phyloP scores from a whole-genome alignment of 2,329 filamentous ascomycete species.

The Xylariales sp. region DNA sequence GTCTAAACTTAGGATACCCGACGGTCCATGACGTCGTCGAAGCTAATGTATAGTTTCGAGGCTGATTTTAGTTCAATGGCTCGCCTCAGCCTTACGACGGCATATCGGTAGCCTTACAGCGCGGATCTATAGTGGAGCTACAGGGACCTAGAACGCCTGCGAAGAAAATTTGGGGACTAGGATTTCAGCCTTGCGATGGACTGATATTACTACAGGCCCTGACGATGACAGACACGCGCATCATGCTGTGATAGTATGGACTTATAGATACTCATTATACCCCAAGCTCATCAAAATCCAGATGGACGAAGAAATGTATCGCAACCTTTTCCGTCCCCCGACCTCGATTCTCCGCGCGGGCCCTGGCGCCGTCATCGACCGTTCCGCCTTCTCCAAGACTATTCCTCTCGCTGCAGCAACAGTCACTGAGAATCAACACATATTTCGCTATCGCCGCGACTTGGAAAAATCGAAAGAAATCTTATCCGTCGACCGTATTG shows the following conservation, averaged over 20 bases:
- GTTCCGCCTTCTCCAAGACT: constrained; percentile 73
- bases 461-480: constrained; percentile 64
- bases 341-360: constrained; percentile 68
- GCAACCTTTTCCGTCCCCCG: constrained; percentile 80
- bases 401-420: constrained; percentile 74
- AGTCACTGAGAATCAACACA: constrained; percentile 69
- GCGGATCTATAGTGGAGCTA: not conserved
- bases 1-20: not conserved
- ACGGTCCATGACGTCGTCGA: constrained; percentile 6
- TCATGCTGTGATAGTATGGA: too few relatives aligned
- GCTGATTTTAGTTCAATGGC: not conserved
- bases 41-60: not conserved
- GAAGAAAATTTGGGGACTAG: constrained; percentile 3
- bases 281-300: too few relatives aligned
- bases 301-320: too few relatives aligned
- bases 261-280: too few relatives aligned
- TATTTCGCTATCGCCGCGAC: constrained; percentile 64
- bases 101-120: constrained; percentile 5
- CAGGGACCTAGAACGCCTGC: not conserved
- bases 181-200: constrained; percentile 6
- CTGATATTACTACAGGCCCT: too few relatives aligned
- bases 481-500: constrained; percentile 58
- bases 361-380: constrained; percentile 76
- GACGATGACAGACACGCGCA: too few relatives aligned
- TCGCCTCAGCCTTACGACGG: constrained; percentile 8